Base-by-base conservation (phyloP, 352 stramenopile genomes). In the Thalassiosira allenii region DNA sequence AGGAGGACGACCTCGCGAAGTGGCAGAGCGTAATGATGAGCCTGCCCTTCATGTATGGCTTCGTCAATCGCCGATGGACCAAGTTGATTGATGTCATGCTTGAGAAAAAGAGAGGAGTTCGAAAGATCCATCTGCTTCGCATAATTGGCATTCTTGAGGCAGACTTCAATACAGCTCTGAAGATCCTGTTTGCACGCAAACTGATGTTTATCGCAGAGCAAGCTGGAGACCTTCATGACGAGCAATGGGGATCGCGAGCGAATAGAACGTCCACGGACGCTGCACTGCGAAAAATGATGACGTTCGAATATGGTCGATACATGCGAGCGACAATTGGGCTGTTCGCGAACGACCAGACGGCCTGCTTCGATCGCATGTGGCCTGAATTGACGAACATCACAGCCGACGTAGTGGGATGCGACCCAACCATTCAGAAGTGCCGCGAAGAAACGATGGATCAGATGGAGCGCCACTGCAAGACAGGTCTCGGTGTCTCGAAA, bases 111-210 rank as follows among this genome's bases (percentile, higher is more conserved):
- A 40, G 34, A 27, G 74, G 74, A 2, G 54, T 69, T n/a, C n/a
- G 27, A 23, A 62, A 75, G 12, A 75, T 87, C 11, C 74, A 84
- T 56, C 41, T 61, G 32, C 51, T 87, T 1, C 44, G 64, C 47
- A 72, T 87, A 5, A 87, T 87, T 27, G 67, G 80, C 9, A 34
- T 87, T n/a, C 47, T 81, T 47, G 72, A 81, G 58, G 62, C 74
- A 4, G 79, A 84, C 29, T 84, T 77, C 54, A 77, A 74, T 30
- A 64, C 57, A 9, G 32, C 59, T 8, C 27, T 83, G 2, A 73
- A 64, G 27, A 3, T 70, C 5, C 64, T 66, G 17, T 61, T 61
- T 34, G 44, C 47, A 8, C 74, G 22, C 33, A 37, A 73, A 29
- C 49, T 65, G 8, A 41, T 30, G 3, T 22, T 14, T 0, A 70